Base-by-base conservation (phyloP, 108 stramenopile species). In the Cylindrotheca fusiformis region DNA sequence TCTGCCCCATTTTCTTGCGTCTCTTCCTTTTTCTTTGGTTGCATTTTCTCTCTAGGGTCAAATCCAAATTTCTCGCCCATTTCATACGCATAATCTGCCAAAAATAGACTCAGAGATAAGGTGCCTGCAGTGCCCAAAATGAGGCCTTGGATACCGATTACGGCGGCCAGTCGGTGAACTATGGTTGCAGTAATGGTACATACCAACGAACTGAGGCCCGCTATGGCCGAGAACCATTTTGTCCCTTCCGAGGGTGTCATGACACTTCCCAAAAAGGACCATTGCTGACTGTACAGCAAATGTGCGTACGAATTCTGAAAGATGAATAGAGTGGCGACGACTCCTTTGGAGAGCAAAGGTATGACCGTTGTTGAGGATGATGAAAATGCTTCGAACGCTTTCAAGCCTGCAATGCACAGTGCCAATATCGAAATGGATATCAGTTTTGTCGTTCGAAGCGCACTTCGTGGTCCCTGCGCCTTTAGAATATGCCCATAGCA, bases 281-380 rank as follows among this genome's bases (percentile, higher is more conserved):
- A 93, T 61, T 93, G 88, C 27, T 93, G 92, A 24, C 81, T 76
- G 55, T 93, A 86, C 2, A 93, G 48, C 33, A 93, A 53, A 50
- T 88, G 86, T 8, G 83, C 87, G 61, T 90, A 90, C n/a, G 84
- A 84, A 68, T 87, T 94, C 60, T 90, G 89, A 76, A 85, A 85
- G n/a, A 94, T 74, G 71, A 90, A 94, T 5, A 69, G 56, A 10
- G 72, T 20, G 6, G 41, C 68, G 1, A 84, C 73, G 32, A 67
- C n/a, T 0, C 48, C 45, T 48, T 61, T 55, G 14, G 71, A 64
- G 10, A 69, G 18, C 10, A 4, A 55, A 29, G 41, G 57, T 14
- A 52, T 36, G 18, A 21, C 22, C 14, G 30, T 48, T 1, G 58
- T 22, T 24, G 29, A 50, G 48, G 48, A 18, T 8, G 46, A 48